Percentiles rank a stretch among this genome's conserved stretches.
phyloP scores from a whole-genome alignment of 176 grass and related monocot species.

The Leersia perrieri region DNA sequence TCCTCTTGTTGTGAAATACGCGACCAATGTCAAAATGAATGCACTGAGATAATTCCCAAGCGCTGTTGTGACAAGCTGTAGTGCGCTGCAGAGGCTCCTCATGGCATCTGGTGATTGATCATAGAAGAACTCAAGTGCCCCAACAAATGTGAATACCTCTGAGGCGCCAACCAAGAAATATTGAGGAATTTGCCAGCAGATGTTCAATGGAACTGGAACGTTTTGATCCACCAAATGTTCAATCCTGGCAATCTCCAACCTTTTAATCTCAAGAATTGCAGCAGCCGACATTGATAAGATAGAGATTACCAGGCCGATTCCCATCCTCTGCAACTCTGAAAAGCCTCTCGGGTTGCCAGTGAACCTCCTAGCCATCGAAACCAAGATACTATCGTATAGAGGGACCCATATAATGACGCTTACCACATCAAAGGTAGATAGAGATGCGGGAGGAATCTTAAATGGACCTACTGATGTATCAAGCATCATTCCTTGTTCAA shows the following conservation, averaged over 20 bases:
- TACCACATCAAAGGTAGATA: constrained; percentile 79
- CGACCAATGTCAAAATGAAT: constrained; percentile 67
- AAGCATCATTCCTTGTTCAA: constrained; percentile 89
- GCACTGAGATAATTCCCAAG: constrained; percentile 75
- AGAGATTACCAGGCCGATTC: constrained; percentile 76
- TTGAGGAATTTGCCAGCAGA: constrained; percentile 86
- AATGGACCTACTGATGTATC: constrained; percentile 72
- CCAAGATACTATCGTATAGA: constrained; percentile 64
- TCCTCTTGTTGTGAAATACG: constrained; percentile 62
- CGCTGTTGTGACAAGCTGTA: constrained; percentile 59
- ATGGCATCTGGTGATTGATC: constrained; percentile 83
- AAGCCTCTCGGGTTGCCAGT: constrained; percentile 80
- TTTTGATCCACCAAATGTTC: constrained; percentile 55
- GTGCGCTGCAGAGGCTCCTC: constrained; percentile 74
- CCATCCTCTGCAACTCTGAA: constrained; percentile 80
- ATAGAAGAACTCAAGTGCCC: constrained; percentile 78
- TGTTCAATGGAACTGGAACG: constrained; percentile 70
- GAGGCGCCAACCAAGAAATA: constrained; percentile 72
- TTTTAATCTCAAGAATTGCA: constrained; percentile 65
- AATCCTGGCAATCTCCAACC: constrained; percentile 52
- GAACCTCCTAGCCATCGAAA: constrained; percentile 73
- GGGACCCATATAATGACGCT: constrained; percentile 82
- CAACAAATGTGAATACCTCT: constrained; percentile 86
- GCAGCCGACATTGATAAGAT: constrained; percentile 74
- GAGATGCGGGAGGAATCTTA: constrained; percentile 79